These are phyloP conservation scores for Exserohilum turcica DNA, from an alignment of 2,329 filamentous ascomycete genomes.

Conservation along the genomic window DNA sequence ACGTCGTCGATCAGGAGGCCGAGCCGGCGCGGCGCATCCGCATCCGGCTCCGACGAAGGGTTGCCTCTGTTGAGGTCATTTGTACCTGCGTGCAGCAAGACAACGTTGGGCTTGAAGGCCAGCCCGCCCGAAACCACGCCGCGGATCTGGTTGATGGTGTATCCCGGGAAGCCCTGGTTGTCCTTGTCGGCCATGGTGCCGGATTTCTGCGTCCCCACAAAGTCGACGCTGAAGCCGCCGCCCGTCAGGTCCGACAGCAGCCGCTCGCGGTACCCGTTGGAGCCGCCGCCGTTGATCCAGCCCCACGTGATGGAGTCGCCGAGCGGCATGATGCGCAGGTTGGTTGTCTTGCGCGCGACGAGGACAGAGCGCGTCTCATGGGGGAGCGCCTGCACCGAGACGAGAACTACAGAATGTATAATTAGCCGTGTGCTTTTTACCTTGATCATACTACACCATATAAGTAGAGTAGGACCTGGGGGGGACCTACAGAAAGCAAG, in stretches of 20 bases:
- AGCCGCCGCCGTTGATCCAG: conserved; percentile 24
- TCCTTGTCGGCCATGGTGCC: conserved; percentile 42
- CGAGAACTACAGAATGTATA: conserved; percentile 6
- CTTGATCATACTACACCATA: too few relatives aligned
- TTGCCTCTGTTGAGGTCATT: conserved; percentile 28
- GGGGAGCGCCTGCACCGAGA: conserved; percentile 8
- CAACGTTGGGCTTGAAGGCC: conserved; percentile 24
- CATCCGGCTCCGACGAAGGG: conserved; percentile 23
- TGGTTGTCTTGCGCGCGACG: conserved; percentile 4
- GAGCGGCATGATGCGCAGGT: conserved; percentile 24
- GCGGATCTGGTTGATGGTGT: conserved; percentile 39
- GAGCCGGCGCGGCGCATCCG: conserved; percentile 42
- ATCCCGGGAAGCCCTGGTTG: conserved; percentile 42
- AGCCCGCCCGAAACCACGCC: conserved; percentile 8
- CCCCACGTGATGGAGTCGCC: conserved; percentile 40
- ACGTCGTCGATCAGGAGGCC: conserved; percentile 43
- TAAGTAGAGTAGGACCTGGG: background rate
- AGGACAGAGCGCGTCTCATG: conserved; percentile 8
- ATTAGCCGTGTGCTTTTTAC: too few relatives aligned
- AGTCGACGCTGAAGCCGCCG: conserved; percentile 27
- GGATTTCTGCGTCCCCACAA: conserved; percentile 36
- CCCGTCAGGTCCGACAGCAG: conserved; percentile 33
- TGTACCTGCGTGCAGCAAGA: conserved; percentile 29
- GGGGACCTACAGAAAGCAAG: conserved; percentile 3
- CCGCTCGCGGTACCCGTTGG: conserved; percentile 41